A percentile compares a stretch with the other conserved stretches of the same genome.
phyloP scores from a whole-genome alignment of 108 stramenopile species.

The Conticribra weissflogii region DNA sequence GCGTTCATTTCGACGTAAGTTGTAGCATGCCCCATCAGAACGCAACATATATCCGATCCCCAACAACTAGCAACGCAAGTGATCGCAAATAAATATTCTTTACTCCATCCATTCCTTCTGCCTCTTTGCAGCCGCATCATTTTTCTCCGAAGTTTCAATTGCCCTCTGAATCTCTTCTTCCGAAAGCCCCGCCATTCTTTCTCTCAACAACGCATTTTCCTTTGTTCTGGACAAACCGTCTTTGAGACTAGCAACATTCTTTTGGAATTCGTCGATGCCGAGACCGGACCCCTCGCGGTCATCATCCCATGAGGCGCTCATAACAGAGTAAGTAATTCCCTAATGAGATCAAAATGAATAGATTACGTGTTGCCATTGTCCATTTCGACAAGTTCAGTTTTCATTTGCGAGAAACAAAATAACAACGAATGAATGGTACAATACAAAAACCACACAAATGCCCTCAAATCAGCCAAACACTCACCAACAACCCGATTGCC shows the following conservation, averaged over 20 bases:
- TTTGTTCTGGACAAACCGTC: constrained; percentile 64
- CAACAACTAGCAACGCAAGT: too few species aligned
- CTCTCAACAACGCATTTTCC: constrained; percentile 80
- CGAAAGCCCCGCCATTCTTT: constrained; percentile 63
- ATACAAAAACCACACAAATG: not conserved
- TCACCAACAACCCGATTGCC: constrained; percentile 63
- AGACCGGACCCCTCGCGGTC: constrained; percentile 74
- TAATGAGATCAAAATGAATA: constrained; percentile 20
- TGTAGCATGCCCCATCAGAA: too few species aligned
- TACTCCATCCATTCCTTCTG: constrained; percentile 49
- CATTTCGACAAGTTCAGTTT: not conserved
- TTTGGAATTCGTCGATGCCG: constrained; percentile 74
- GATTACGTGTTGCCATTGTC: not conserved
- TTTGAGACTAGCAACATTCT: constrained; percentile 71
- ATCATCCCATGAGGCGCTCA: constrained; percentile 82
- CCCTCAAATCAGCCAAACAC: constrained; percentile 18
- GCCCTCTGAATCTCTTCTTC: constrained; percentile 54
- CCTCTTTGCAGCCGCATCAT: constrained; percentile 39
- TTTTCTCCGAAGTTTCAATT: constrained; percentile 42
- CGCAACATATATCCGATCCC: too few species aligned
- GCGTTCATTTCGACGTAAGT: too few species aligned
- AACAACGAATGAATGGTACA: constrained; percentile 1
- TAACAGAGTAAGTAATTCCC: constrained; percentile 86
- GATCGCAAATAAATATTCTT: too few species aligned
- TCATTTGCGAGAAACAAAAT: not conserved